These are phyloP conservation scores for Hericium rajendrae DNA, from an alignment of 768 basidiomycete genomes.

Conservation along the genomic window DNA sequence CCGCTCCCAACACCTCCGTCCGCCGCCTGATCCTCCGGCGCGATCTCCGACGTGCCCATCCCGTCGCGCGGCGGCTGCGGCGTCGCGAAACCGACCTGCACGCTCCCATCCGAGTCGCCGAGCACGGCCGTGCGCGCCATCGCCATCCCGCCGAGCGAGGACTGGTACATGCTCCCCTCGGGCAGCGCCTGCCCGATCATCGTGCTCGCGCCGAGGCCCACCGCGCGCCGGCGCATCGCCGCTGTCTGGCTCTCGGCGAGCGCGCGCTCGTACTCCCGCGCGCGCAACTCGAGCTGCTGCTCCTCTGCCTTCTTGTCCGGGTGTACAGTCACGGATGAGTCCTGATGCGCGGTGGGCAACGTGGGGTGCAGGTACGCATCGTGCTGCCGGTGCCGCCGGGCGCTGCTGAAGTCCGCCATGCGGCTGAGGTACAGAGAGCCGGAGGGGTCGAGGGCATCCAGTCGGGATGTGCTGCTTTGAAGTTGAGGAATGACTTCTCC, in stretches of 20 bases:
- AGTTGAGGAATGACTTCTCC: constrained; percentile 96
- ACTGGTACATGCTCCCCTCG: constrained; percentile 34
- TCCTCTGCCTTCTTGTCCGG: constrained; percentile 8
- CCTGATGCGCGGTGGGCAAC: not conserved
- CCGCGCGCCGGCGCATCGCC: constrained; percentile 30
- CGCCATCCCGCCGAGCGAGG: constrained; percentile 16
- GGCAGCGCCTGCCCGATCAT: constrained; percentile 19
- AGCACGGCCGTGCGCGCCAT: constrained; percentile 65
- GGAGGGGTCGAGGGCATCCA: constrained; percentile 89
- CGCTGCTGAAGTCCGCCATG: constrained; percentile 60
- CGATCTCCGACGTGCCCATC: constrained; percentile 17
- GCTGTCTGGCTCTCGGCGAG: constrained; percentile 58
- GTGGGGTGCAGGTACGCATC: not conserved
- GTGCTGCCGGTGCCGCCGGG: constrained; percentile 19
- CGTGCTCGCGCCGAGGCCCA: constrained; percentile 30
- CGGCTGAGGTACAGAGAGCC: constrained; percentile 85
- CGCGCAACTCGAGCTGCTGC: constrained; percentile 34
- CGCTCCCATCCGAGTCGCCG: constrained; percentile 65
- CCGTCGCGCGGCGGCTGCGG: constrained; percentile 5
- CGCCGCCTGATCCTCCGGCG: constrained; percentile 35
- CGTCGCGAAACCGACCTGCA: constrained; percentile 16
- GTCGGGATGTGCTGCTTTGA: constrained; percentile 93
- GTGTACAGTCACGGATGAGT: constrained; percentile 4
- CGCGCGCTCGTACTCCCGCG: constrained; percentile 70
- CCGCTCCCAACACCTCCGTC: constrained; percentile 54